Conservation (phyloP, 352 stramenopile species). For the Thraustotheca clavata region DNA sequence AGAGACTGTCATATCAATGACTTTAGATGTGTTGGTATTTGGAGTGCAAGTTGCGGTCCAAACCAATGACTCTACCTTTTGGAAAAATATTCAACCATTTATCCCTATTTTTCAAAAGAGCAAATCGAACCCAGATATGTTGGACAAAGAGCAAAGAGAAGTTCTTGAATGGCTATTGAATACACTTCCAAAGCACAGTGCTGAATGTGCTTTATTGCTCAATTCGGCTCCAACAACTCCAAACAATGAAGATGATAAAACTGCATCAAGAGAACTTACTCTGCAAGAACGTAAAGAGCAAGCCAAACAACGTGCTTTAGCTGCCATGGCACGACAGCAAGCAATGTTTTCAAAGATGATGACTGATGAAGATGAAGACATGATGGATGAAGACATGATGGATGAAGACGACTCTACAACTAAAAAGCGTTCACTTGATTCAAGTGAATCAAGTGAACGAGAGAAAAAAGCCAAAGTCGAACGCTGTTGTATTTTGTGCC, state of each 20-base stretch:
- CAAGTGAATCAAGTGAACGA: conserved; percentile 6
- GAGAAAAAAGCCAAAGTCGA: conserved; percentile 28
- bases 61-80: conserved; percentile 33
- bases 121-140: conserved; percentile 21
- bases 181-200: conserved; percentile 43
- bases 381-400: conserved; percentile 16
- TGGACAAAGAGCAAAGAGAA: conserved; percentile 66
- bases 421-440: background rate
- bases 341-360: conserved; percentile 83
- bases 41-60: conserved; percentile 48
- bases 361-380: conserved; percentile 26
- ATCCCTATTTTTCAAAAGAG: conserved; percentile 30
- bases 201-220: conserved; percentile 32
- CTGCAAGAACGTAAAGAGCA: conserved; percentile 71
- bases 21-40: conserved; percentile 70
- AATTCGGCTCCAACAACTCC: conserved; percentile 21
- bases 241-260: background rate
- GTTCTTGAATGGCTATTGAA: conserved; percentile 70
- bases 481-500: conserved; percentile 66
- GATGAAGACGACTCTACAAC: background rate
- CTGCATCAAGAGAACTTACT: conserved; percentile 28
- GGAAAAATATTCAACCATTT: conserved; percentile 34
- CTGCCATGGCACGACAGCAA: conserved; percentile 73
- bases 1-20: conserved; percentile 76
- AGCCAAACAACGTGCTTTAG: conserved; percentile 64